A percentile compares a stretch with the other conserved stretches of the same genome.
Evolutionary conservation across 106 monocot species (phyloP).

Genomic region (Xerophyta viscosa): DNA sequence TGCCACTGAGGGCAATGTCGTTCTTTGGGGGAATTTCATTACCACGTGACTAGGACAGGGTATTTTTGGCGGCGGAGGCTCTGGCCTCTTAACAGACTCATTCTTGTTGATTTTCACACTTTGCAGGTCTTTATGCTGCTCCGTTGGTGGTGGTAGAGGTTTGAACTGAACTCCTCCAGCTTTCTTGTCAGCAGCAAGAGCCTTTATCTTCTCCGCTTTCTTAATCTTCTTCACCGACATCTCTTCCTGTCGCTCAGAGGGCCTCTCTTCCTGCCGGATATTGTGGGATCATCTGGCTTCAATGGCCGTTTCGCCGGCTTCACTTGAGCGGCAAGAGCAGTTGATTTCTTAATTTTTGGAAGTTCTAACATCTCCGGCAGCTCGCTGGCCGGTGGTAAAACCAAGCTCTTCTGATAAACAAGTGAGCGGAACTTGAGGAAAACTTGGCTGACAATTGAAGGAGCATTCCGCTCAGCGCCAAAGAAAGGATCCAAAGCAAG

Average conservation of each 20-base stretch:
- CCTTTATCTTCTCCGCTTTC: slow-evolving; percentile 39
- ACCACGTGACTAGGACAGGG: slow-evolving; percentile 40
- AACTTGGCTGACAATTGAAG: slow-evolving; percentile 14
- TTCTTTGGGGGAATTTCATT: slow-evolving; percentile 55
- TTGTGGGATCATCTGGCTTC: slow-evolving; percentile 16
- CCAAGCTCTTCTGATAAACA: slow-evolving; percentile 33
- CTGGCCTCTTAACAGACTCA: slow-evolving; percentile 20
- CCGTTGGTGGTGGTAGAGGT: neutral
- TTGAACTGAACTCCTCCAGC: neutral
- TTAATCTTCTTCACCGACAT: slow-evolving; percentile 32
- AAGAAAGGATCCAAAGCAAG: slow-evolving; percentile 56
- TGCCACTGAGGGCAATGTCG: slow-evolving; percentile 53
- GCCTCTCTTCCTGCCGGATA: slow-evolving; percentile 31
- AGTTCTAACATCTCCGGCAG: slow-evolving; percentile 5
- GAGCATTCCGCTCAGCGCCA: slow-evolving; percentile 18
- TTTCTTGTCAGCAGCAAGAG: slow-evolving; percentile 34
- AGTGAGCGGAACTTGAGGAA: slow-evolving; percentile 38
- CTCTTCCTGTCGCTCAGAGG: slow-evolving; percentile 47
- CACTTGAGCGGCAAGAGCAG: neutral
- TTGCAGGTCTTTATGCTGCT: neutral
- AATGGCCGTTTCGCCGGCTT: neutral
- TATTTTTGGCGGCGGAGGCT: slow-evolving; percentile 14
- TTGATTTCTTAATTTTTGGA: slow-evolving; percentile 1
- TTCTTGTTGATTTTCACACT: neutral
- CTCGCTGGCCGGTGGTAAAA: slow-evolving; percentile 11